Percentiles rank a stretch among this genome's conserved stretches.
These are phyloP conservation scores for Paracorniculantispora psalliotae DNA, from an alignment of 2,329 filamentous ascomycete genomes.

Conservation along the genomic window DNA sequence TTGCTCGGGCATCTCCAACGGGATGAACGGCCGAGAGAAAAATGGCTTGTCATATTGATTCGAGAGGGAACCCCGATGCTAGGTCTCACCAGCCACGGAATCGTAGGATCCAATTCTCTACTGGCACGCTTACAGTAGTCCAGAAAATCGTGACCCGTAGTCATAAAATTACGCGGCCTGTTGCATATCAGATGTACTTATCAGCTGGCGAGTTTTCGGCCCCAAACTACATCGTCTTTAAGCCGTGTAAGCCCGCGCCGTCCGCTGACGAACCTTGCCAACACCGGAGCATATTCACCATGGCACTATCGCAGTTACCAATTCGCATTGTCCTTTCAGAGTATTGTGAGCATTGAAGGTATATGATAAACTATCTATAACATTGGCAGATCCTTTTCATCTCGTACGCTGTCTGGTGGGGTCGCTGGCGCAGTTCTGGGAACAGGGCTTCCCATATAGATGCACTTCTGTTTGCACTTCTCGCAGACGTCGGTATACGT, in stretches of 20 bases:
- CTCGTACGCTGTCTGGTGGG: no score
- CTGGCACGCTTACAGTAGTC: not conserved
- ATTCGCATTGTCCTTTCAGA: no score
- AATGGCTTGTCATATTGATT: not conserved
- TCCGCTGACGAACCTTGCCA: no score
- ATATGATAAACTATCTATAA: not conserved
- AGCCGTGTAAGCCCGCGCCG: no score
- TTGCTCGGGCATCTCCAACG: not conserved
- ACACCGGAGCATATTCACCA: no score
- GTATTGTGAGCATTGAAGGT: no score
- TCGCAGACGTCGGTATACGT: not conserved
- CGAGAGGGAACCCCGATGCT: not conserved
- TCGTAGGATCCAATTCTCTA: not conserved
- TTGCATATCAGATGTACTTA: no score
- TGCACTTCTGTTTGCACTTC: not conserved
- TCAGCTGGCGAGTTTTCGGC: not conserved
- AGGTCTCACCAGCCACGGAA: not conserved
- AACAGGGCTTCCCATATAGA: not conserved
- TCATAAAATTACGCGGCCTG: not conserved
- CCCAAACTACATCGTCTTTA: not conserved
- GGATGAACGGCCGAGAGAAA: not conserved
- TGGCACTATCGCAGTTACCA: no score
- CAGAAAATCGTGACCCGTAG: not conserved
- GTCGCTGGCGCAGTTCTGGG: not conserved
- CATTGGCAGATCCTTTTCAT: no score